Evolutionary conservation across 768 basidiomycete genomes (phyloP).

Genomic region (Psilocybe cyanescens): DNA sequence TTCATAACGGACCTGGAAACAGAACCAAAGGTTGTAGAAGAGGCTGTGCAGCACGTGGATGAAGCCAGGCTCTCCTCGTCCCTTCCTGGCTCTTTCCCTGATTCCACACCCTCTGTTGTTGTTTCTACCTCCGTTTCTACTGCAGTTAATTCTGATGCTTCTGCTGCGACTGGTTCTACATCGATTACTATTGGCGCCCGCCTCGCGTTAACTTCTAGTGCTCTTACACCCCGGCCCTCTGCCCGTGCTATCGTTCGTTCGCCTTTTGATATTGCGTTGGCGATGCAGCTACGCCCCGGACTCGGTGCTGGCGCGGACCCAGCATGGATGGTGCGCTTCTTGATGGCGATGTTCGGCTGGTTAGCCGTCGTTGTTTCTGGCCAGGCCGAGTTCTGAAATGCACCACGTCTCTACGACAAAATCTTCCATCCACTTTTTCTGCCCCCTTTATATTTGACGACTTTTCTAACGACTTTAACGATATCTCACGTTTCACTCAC

Average conservation of each 20-base stretch:
- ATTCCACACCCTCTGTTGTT: not conserved
- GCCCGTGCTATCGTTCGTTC: constrained; percentile 35
- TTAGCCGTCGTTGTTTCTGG: constrained; percentile 61
- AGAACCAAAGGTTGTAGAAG: not conserved
- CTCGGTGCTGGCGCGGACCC: constrained; percentile 72
- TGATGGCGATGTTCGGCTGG: constrained; percentile 85
- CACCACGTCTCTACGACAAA: too few species aligned
- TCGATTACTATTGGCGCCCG: constrained; percentile 14
- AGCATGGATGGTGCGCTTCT: constrained; percentile 78
- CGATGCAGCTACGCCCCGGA: constrained; percentile 78
- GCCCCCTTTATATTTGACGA: not conserved
- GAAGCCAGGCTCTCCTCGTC: constrained; percentile 20
- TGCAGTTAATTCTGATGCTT: constrained; percentile 7
- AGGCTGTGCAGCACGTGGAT: not conserved
- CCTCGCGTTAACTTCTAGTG: constrained; percentile 6
- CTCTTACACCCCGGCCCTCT: constrained; percentile 16
- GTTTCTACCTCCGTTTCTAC: not conserved
- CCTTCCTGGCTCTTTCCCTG: constrained; percentile 34
- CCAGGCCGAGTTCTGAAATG: constrained; percentile 25
- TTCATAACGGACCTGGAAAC: not conserved
- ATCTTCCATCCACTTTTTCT: too few species aligned
- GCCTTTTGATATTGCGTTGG: constrained; percentile 69
- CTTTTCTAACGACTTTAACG: not conserved
- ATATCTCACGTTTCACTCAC: constrained; percentile 19
- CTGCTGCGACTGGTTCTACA: constrained; percentile 4